Conservation (phyloP, 805 yeast species). For the Hanseniaspora jakobsenii region DNA sequence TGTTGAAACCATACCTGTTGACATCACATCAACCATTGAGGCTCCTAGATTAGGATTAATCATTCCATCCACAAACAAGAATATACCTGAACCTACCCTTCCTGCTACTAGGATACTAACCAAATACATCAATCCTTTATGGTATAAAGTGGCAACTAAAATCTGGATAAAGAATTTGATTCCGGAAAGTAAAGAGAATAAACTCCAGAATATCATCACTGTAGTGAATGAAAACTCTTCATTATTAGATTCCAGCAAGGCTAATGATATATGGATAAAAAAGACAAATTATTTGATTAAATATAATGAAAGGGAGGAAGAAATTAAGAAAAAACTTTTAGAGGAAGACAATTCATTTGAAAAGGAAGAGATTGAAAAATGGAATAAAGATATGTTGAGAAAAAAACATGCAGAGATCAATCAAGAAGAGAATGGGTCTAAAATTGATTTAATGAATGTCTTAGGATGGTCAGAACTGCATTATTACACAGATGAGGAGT, state of each 20-base stretch:
- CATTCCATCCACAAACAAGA: slow-evolving; percentile 33
- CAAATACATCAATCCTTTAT: slow-evolving; percentile 47
- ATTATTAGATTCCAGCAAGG: slow-evolving; percentile 39
- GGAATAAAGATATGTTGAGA: neutral
- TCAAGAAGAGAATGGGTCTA: slow-evolving; percentile 5
- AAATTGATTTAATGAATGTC: slow-evolving; percentile 28
- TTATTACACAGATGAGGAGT: slow-evolving; percentile 40
- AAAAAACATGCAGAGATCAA: slow-evolving; percentile 14
- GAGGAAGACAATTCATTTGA: neutral
- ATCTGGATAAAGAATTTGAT: slow-evolving; percentile 49
- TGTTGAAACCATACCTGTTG: slow-evolving; percentile 57
- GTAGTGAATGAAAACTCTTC: slow-evolving; percentile 46
- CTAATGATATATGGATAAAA: slow-evolving; percentile 43
- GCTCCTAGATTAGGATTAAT: slow-evolving; percentile 36
- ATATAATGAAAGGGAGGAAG: slow-evolving; percentile 10
- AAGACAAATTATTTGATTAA: slow-evolving; percentile 39
- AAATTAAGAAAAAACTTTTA: slow-evolving; percentile 1
- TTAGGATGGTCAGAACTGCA: slow-evolving; percentile 41
- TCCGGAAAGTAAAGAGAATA: slow-evolving; percentile 31
- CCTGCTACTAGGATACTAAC: slow-evolving; percentile 44
- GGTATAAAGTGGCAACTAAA: slow-evolving; percentile 53
- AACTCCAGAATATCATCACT: slow-evolving; percentile 43
- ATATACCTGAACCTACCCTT: slow-evolving; percentile 38
- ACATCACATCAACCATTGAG: slow-evolving; percentile 25
- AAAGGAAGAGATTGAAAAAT: neutral